Conservation (phyloP, 2,329 filamentous ascomycete genomes). For the Microsporum ferrugineum region DNA sequence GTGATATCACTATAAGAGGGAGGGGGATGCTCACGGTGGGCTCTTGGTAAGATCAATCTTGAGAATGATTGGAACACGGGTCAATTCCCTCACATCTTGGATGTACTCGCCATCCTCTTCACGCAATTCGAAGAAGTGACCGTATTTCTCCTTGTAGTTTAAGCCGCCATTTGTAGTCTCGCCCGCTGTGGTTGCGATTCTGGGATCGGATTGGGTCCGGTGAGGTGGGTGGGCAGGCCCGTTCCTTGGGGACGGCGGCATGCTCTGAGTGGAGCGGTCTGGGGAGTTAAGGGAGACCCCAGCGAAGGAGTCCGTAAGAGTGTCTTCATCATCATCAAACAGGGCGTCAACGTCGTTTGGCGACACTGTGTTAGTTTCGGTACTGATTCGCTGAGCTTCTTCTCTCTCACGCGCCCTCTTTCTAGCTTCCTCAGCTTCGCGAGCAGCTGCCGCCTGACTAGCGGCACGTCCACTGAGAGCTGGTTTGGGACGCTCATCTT, state of each 20-base stretch:
- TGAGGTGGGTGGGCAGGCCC: slow-evolving; percentile 59
- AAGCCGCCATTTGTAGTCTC: slow-evolving; percentile 69
- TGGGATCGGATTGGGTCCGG: slow-evolving; percentile 88
- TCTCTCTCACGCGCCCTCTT: slow-evolving; percentile 75
- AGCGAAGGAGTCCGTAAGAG: slow-evolving; percentile 80
- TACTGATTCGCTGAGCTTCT: slow-evolving; percentile 83
- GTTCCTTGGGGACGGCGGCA: slow-evolving; percentile 79
- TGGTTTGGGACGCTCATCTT: slow-evolving; percentile 88
- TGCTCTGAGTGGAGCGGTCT: slow-evolving; percentile 87
- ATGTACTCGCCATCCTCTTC: slow-evolving; percentile 94
- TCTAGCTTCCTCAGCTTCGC: slow-evolving; percentile 71
- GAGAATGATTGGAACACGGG: slow-evolving; percentile 87
- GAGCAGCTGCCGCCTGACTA: slow-evolving; percentile 63
- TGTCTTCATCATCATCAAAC: slow-evolving; percentile 76
- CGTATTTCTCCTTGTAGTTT: slow-evolving; percentile 91
- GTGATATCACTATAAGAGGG: background rate
- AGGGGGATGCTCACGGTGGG: slow-evolving; percentile 65
- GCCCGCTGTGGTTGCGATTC: slow-evolving; percentile 55
- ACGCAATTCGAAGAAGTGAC: slow-evolving; percentile 75
- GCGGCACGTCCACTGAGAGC: slow-evolving; percentile 60
- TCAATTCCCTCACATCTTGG: slow-evolving; percentile 97
- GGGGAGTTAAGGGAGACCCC: slow-evolving; percentile 66
- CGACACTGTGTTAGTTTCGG: slow-evolving; percentile 86
- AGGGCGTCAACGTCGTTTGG: slow-evolving; percentile 89
- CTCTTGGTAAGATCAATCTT: slow-evolving; percentile 98